These are phyloP conservation scores for Oryza rufipogon DNA, from an alignment of 176 grass and related monocot species.

Conservation along the genomic window DNA sequence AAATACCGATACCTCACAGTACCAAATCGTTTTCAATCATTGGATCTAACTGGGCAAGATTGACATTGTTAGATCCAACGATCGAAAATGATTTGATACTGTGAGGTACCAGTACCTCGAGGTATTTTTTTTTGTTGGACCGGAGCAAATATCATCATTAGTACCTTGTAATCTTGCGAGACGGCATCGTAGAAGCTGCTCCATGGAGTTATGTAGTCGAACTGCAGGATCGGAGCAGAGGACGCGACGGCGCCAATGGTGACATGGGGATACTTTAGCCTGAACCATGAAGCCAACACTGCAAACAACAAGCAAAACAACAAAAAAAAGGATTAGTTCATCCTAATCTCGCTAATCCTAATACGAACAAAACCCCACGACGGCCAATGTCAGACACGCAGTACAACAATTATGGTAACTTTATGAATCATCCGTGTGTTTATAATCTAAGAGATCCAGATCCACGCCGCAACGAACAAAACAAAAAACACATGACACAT, in stretches of 20 bases:
- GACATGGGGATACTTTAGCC: conserved; percentile 94
- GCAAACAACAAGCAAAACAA: neutral
- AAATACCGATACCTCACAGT: no score
- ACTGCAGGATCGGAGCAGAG: conserved; percentile 89
- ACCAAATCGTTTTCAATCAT: no score
- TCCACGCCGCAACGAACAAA: neutral
- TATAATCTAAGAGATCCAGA: neutral
- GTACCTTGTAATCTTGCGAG: conserved; percentile 84
- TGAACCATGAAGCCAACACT: conserved; percentile 97
- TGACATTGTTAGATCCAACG: no score
- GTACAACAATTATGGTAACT: neutral
- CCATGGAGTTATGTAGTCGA: conserved; percentile 79
- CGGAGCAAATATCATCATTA: no score
- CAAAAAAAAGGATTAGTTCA: neutral
- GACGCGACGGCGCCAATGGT: conserved; percentile 82
- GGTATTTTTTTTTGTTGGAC: no score
- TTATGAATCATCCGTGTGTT: no score
- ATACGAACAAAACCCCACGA: neutral
- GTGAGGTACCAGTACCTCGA: no score
- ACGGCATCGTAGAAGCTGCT: conserved; percentile 83
- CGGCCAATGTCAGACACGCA: no score
- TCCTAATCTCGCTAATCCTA: neutral
- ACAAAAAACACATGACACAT: neutral
- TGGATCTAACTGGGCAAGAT: no score
- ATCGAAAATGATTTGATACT: no score